Evolutionary conservation across 1,139 yeast genomes (phyloP).

Genomic region (Debaryomyces coudertii): DNA sequence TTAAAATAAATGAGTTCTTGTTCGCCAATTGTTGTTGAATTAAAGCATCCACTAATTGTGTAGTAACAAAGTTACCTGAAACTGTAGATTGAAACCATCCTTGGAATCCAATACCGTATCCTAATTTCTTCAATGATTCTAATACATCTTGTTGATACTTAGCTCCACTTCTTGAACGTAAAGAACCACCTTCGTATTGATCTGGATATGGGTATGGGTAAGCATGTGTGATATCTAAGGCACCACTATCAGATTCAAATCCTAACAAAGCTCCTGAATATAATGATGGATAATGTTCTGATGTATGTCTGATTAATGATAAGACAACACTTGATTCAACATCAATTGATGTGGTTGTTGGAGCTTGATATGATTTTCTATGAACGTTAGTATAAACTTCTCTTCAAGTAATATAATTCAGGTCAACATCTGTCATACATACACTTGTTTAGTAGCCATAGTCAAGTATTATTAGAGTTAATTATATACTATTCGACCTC

Average conservation of each 20-base stretch:
- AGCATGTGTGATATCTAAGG: conserved; percentile 59
- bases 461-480: conserved; percentile 2
- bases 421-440: conserved; percentile 14
- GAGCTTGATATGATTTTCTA: conserved; percentile 35
- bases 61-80: conserved; percentile 71
- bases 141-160: conserved; percentile 74
- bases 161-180: conserved; percentile 60
- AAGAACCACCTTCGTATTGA: conserved; percentile 57
- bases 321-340: conserved; percentile 66
- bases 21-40: conserved; percentile 65
- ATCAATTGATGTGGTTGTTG: conserved; percentile 49
- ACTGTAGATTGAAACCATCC: conserved; percentile 83
- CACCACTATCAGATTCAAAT: conserved; percentile 60
- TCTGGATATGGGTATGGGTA: conserved; percentile 65
- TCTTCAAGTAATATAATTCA: not conserved
- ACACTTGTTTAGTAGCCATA: conserved; percentile 32
- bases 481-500: not conserved
- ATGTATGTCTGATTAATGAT: conserved; percentile 72
- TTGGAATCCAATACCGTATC: conserved; percentile 70
- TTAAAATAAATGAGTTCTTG: conserved; percentile 67
- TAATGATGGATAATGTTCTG: conserved; percentile 67
- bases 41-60: conserved; percentile 66
- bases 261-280: conserved; percentile 82
- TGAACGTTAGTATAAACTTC: conserved; percentile 10
- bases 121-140: conserved; percentile 62